Conservation (phyloP, 768 basidiomycete genomes). For the Suillus subluteus region DNA sequence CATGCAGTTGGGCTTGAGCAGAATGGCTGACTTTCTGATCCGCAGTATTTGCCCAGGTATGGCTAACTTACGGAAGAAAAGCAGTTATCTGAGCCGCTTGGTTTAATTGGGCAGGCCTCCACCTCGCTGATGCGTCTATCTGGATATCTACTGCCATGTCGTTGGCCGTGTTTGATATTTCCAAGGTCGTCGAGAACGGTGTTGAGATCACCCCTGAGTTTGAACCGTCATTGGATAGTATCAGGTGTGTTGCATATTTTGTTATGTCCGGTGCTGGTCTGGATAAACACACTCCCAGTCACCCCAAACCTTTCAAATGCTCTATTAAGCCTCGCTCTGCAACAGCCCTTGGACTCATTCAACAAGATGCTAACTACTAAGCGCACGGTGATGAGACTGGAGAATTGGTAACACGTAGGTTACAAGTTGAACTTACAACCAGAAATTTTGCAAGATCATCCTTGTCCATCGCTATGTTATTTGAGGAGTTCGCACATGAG, state of each 20-base stretch:
- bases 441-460: not conserved
- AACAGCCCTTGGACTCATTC: not conserved
- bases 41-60: not conserved
- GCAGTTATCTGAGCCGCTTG: not conserved
- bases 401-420: not conserved
- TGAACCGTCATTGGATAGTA: slow-evolving; percentile 42
- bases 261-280: not conserved
- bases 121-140: slow-evolving; percentile 48
- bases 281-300: not conserved
- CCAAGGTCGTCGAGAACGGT: slow-evolving; percentile 24
- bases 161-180: slow-evolving; percentile 46
- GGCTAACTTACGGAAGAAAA: not conserved
- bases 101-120: slow-evolving; percentile 43
- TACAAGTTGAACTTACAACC: not conserved
- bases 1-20: not conserved
- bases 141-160: slow-evolving; percentile 41
- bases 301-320: slow-evolving; percentile 31
- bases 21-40: not conserved
- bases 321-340: slow-evolving; percentile 7
- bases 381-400: not conserved
- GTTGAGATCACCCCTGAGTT: slow-evolving; percentile 45
- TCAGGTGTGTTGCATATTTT: slow-evolving; percentile 41
- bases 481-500: not conserved
- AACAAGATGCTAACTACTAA: slow-evolving; percentile 1
- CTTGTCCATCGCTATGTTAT: not conserved